Percentiles rank a stretch among this genome's conserved stretches.
Conservation (phyloP, 768 basidiomycete genomes). For the Gymnopilus junonius region DNA sequence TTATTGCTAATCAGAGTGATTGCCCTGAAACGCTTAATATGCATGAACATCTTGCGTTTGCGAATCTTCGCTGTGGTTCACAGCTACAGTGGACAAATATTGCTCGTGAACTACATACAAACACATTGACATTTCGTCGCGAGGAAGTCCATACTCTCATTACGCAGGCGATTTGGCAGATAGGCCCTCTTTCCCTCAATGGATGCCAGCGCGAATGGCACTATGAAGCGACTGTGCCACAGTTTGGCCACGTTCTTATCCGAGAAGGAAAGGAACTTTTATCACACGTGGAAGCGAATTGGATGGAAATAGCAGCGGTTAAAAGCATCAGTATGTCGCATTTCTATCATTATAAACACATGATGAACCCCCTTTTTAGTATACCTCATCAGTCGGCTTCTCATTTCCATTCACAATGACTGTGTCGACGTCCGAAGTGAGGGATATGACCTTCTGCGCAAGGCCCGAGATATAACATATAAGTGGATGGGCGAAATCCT, state of each 20-base stretch:
- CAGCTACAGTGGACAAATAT: constrained; percentile 57
- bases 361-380: constrained; percentile 19
- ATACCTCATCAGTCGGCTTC: constrained; percentile 36
- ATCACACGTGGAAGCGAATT: constrained; percentile 41
- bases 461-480: constrained; percentile 34
- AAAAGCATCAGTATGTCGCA: constrained; percentile 20
- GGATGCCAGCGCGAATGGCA: constrained; percentile 39
- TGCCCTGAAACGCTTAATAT: constrained; percentile 44
- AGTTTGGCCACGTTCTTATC: constrained; percentile 43
- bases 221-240: constrained; percentile 29
- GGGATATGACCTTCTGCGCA: constrained; percentile 31
- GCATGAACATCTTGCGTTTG: constrained; percentile 52
- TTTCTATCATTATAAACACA: not conserved
- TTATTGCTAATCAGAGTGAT: constrained; percentile 44
- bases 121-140: constrained; percentile 40
- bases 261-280: constrained; percentile 38
- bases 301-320: constrained; percentile 32
- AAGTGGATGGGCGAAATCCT: constrained; percentile 41
- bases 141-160: constrained; percentile 47
- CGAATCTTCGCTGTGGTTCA: constrained; percentile 46
- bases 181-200: constrained; percentile 19
- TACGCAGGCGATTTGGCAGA: constrained; percentile 48
- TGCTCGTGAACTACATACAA: constrained; percentile 45
- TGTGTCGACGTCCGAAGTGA: constrained; percentile 15
- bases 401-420: constrained; percentile 26